phyloP scores from a whole-genome alignment of 352 stramenopile genomes.

The Globisporangium camurandrum region DNA sequence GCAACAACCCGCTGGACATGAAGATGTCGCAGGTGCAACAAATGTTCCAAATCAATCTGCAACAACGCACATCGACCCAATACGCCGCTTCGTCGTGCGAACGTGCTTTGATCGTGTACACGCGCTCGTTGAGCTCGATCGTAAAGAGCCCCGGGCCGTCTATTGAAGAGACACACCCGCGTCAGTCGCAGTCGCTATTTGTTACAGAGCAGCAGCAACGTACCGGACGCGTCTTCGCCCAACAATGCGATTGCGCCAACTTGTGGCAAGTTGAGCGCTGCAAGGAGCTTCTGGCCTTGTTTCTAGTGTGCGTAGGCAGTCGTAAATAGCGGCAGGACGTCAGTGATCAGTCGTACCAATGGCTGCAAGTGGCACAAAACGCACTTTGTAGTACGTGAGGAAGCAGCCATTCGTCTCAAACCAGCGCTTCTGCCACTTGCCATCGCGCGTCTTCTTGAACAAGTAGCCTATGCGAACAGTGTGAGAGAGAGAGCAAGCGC shows the following conservation, averaged over 20 bases:
- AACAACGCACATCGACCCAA: conserved; percentile 71
- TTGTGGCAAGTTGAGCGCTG: conserved; percentile 89
- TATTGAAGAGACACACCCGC: conserved; percentile 8
- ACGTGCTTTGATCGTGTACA: conserved; percentile 88
- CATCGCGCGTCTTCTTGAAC: conserved; percentile 91
- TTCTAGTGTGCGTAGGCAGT: no score
- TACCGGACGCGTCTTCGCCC: conserved; percentile 59
- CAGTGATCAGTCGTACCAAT: no score
- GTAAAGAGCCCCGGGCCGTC: conserved; percentile 83
- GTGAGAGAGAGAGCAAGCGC: background rate
- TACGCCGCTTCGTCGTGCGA: conserved; percentile 81
- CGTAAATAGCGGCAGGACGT: no score
- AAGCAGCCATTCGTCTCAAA: conserved; percentile 98
- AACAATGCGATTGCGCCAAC: conserved; percentile 81
- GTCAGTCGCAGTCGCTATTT: background rate
- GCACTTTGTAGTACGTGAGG: conserved; percentile 98
- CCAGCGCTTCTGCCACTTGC: conserved; percentile 97
- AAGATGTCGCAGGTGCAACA: background rate
- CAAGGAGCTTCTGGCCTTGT: conserved; percentile 92
- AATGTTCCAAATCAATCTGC: no score
- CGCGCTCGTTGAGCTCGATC: conserved; percentile 85
- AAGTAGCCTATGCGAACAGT: conserved; percentile 66
- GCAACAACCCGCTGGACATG: background rate
- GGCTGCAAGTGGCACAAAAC: no score
- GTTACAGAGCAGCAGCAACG: background rate